A percentile compares a stretch with the other conserved stretches of the same genome.
phyloP scores from a whole-genome alignment of 345 rosid genomes.

The Euclidium syriacum region DNA sequence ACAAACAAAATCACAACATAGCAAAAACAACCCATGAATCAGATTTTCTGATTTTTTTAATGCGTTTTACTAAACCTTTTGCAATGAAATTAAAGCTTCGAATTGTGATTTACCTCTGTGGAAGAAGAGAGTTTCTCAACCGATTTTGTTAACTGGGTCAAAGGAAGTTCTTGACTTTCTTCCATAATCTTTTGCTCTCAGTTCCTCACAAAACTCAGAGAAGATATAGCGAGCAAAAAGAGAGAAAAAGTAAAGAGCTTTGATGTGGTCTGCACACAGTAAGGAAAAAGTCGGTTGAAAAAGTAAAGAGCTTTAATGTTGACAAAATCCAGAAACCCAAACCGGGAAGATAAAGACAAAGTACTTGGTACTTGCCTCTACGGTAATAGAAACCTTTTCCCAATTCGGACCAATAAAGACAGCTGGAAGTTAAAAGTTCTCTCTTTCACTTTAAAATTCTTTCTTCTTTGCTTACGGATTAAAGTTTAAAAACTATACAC shows the following conservation, averaged over 20 bases:
- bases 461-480: background rate
- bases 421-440: slow-evolving; percentile 9
- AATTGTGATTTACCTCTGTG: slow-evolving; percentile 43
- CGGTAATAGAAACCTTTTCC: background rate
- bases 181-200: slow-evolving; percentile 37
- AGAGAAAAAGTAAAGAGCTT: slow-evolving; percentile 1
- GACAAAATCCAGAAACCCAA: slow-evolving; percentile 14
- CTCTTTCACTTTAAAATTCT: slow-evolving; percentile 5
- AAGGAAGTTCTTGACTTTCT: slow-evolving; percentile 36
- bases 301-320: slow-evolving; percentile 16
- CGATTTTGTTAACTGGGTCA: slow-evolving; percentile 67
- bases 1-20: background rate
- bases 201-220: background rate
- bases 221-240: background rate
- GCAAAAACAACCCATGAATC: background rate
- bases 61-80: no score
- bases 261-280: no score
- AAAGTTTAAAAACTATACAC: background rate
- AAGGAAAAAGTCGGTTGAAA: no score
- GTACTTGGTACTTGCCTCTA: background rate
- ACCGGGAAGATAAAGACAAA: background rate
- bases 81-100: background rate
- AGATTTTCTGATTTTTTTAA: background rate
- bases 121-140: slow-evolving; percentile 62
- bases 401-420: background rate